These are phyloP conservation scores for Leishmania lainsoni DNA, from an alignment of 208 protist genomes.

Conservation along the genomic window DNA sequence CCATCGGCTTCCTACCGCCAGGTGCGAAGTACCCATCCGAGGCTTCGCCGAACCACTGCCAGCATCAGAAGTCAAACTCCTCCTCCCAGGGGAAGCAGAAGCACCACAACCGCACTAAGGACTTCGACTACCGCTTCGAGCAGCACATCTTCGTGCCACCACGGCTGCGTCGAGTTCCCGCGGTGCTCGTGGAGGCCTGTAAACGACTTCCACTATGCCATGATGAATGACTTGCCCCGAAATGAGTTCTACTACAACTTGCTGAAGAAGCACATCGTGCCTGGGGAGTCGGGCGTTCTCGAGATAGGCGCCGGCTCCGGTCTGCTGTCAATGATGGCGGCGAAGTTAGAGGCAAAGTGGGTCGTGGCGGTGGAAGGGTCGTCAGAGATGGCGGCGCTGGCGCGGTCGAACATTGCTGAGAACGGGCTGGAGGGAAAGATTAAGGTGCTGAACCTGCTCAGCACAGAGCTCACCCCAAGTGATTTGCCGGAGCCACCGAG, in stretches of 20 bases:
- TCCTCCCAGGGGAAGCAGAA: not conserved
- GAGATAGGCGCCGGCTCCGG: conserved; percentile 93
- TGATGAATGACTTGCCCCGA: conserved; percentile 92
- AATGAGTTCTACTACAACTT: conserved; percentile 92
- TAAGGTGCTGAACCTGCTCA: conserved; percentile 89
- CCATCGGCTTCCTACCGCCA: conserved; percentile 56
- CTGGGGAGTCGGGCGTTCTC: conserved; percentile 79
- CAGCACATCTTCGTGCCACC: conserved; percentile 68
- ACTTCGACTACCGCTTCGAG: conserved; percentile 81
- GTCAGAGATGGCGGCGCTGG: conserved; percentile 79
- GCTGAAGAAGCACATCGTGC: conserved; percentile 74
- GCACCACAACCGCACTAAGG: conserved; percentile 13
- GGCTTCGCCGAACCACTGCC: not conserved
- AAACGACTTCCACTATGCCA: conserved; percentile 95
- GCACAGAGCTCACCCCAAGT: conserved; percentile 67
- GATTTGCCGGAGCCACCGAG: conserved; percentile 75
- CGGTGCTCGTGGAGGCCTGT: conserved; percentile 84
- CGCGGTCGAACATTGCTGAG: conserved; percentile 61
- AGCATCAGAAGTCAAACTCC: not conserved
- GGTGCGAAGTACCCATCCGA: conserved; percentile 36
- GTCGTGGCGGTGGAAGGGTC: conserved; percentile 93
- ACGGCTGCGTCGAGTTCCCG: conserved; percentile 62
- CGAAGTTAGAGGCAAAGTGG: conserved; percentile 86
- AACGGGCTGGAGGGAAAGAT: conserved; percentile 63
- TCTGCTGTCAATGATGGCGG: conserved; percentile 92